These are phyloP conservation scores for Lasiosphaeria ovina DNA, from an alignment of 495 filamentous ascomycete species.

Conservation along the genomic window DNA sequence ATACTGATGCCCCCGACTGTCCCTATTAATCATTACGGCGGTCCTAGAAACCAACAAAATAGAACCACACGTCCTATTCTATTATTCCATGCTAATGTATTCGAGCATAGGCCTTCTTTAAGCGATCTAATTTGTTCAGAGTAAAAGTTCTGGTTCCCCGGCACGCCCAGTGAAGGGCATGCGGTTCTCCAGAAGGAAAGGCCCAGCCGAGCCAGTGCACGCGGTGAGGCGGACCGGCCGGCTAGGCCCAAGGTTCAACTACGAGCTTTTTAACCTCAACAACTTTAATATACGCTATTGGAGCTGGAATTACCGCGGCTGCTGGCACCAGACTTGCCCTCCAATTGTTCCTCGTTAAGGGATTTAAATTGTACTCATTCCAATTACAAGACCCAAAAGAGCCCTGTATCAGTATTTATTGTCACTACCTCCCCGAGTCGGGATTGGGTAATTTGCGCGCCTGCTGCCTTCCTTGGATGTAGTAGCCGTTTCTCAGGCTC, in stretches of 20 bases:
- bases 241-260: slow-evolving; percentile 42
- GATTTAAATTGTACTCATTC: slow-evolving; percentile 46
- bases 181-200: slow-evolving; percentile 57
- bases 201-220: too few relatives aligned
- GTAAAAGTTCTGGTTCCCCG: slow-evolving; percentile 67
- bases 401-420: slow-evolving; percentile 58
- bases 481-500: slow-evolving; percentile 46
- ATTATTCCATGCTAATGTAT: slow-evolving; percentile 77
- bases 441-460: slow-evolving; percentile 54
- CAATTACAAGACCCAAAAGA: slow-evolving; percentile 50
- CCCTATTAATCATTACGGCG: slow-evolving; percentile 72
- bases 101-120: slow-evolving; percentile 71
- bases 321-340: slow-evolving; percentile 50
- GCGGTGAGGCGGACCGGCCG: slow-evolving; percentile 62
- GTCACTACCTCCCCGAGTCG: slow-evolving; percentile 45
- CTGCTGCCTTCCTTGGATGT: slow-evolving; percentile 49
- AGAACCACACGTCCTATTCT: slow-evolving; percentile 62
- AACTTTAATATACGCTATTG: slow-evolving; percentile 43
- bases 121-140: slow-evolving; percentile 72
- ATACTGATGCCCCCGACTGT: slow-evolving; percentile 49
- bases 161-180: slow-evolving; percentile 65
- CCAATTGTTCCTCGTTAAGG: slow-evolving; percentile 58
- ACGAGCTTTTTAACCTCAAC: slow-evolving; percentile 39
- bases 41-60: slow-evolving; percentile 55
- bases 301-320: slow-evolving; percentile 39